Evolutionary conservation across 2,329 filamentous ascomycete genomes (phyloP).

Genomic region (Aspergillus ochraceoroseus): DNA sequence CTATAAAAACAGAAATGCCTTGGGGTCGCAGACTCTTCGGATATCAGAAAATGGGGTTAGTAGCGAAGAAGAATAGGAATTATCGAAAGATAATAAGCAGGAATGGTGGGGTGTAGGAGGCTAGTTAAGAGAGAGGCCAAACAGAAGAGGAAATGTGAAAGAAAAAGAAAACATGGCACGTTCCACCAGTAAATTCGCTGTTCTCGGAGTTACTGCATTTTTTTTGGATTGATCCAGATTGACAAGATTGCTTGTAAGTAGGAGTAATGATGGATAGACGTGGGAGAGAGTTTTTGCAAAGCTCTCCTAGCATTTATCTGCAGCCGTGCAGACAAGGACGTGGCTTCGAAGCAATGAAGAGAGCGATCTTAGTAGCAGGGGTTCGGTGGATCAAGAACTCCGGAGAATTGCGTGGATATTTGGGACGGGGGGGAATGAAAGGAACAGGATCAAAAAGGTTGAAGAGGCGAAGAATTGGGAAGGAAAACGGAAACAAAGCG

Average conservation of each 20-base stretch:
- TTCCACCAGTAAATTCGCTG: slow-evolving; percentile 7
- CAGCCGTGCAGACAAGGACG: not conserved
- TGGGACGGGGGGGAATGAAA: not conserved
- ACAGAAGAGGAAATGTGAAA: slow-evolving; percentile 8
- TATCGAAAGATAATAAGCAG: slow-evolving; percentile 7
- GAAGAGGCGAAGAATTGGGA: no score
- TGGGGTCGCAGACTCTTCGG: not conserved
- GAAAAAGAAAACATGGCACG: slow-evolving; percentile 16
- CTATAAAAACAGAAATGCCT: not conserved
- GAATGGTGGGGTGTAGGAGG: slow-evolving; percentile 6
- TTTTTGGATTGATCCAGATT: slow-evolving; percentile 1
- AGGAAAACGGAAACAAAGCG: not conserved
- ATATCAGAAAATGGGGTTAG: slow-evolving; percentile 7
- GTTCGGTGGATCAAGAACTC: no score
- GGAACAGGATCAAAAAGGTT: not conserved
- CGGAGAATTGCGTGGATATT: no score
- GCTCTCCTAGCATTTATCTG: not conserved
- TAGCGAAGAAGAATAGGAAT: slow-evolving; percentile 1
- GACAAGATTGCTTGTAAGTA: not conserved
- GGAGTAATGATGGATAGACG: not conserved
- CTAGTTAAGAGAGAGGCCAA: slow-evolving; percentile 10
- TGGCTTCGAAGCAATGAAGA: not conserved
- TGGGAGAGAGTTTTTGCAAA: not conserved
- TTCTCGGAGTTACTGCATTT: slow-evolving; percentile 12
- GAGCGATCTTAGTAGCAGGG: no score